These are phyloP conservation scores for Cucumis cinereus DNA, from an alignment of 306 rosid genomes.

Conservation along the genomic window DNA sequence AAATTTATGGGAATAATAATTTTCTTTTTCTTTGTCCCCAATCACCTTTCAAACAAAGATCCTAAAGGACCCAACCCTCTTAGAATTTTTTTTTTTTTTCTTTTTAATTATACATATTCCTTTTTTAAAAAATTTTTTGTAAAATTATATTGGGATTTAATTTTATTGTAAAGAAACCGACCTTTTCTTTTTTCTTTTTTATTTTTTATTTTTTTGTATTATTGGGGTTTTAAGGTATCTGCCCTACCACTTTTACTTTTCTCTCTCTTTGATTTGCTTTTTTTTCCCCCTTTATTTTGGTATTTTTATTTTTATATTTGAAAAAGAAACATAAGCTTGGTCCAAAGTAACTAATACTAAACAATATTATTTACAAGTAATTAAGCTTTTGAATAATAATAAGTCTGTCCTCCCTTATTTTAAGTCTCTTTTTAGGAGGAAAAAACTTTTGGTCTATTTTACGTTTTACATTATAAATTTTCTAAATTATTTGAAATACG, in stretches of 20 bases:
- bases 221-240: neutral
- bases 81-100: neutral
- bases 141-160: neutral
- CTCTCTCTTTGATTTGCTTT: conserved; percentile 11
- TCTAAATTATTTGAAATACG: too few relatives aligned
- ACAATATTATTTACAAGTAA: neutral
- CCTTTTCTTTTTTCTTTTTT: neutral
- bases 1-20: neutral
- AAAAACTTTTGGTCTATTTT: too few relatives aligned
- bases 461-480: too few relatives aligned
- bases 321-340: conserved; percentile 21
- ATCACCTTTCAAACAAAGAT: neutral
- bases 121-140: neutral
- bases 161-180: neutral
- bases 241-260: conserved; percentile 14
- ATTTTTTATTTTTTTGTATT: too few relatives aligned
- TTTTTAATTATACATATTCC: neutral
- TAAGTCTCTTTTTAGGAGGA: too few relatives aligned
- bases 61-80: neutral
- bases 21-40: neutral
- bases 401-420: too few relatives aligned
- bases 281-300: neutral
- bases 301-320: conserved; percentile 7
- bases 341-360: conserved; percentile 48
- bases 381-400: too few relatives aligned